Conservation (phyloP, 2,329 filamentous ascomycete genomes). For the Pseudogymnoascus sp. region DNA sequence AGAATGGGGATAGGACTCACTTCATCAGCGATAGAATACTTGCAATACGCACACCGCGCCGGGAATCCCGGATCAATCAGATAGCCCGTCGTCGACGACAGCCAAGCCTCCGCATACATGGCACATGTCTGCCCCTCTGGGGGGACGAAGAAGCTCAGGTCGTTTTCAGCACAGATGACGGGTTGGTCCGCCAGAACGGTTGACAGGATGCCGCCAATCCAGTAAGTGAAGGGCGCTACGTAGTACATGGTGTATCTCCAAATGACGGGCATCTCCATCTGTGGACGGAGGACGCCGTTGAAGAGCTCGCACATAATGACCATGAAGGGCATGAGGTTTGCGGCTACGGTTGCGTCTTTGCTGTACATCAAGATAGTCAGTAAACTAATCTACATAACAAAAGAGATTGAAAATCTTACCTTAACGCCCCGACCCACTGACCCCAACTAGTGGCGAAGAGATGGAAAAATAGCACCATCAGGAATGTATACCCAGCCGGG, state of each 20-base stretch:
- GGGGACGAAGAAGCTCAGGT: conserved; percentile 54
- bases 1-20: not conserved
- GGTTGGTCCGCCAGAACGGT: conserved; percentile 46
- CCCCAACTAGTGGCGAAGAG: conserved; percentile 9
- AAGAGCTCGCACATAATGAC: conserved; percentile 52
- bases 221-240: conserved; percentile 61
- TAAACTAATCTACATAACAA: not conserved
- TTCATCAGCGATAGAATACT: conserved; percentile 33
- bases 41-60: conserved; percentile 59
- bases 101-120: conserved; percentile 54
- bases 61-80: conserved; percentile 53
- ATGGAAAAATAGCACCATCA: conserved; percentile 60
- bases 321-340: conserved; percentile 9
- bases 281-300: conserved; percentile 67
- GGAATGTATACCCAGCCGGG: conserved; percentile 73
- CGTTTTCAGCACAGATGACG: conserved; percentile 41
- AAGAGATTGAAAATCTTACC: conserved; percentile 61
- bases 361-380: not conserved
- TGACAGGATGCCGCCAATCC: conserved; percentile 53
- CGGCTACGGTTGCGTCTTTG: not conserved
- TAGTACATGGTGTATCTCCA: conserved; percentile 39
- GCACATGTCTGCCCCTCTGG: conserved; percentile 56
- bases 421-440: conserved; percentile 27
- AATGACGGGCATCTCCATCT: conserved; percentile 41
- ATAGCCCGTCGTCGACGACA: conserved; percentile 46